Percentiles rank a stretch among this genome's conserved stretches.
These are phyloP conservation scores for Diaporthe ilicicola DNA, from an alignment of 2,329 filamentous ascomycete genomes.

Conservation along the genomic window DNA sequence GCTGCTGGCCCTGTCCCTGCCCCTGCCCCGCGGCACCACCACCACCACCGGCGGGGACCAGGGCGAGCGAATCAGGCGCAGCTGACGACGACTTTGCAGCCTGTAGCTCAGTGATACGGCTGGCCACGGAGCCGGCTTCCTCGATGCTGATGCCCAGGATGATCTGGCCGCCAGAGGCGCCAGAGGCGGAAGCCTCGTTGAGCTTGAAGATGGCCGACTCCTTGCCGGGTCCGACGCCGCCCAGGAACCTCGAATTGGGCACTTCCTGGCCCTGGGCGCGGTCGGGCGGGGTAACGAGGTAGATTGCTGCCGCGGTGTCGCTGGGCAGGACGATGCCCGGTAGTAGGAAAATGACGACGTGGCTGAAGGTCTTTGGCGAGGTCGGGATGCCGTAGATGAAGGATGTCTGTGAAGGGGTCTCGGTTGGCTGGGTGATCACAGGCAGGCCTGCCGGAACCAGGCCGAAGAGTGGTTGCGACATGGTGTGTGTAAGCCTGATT, in stretches of 20 bases:
- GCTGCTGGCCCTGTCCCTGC: constrained; percentile 43
- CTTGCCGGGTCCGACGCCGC: constrained; percentile 88
- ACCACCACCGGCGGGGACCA: constrained; percentile 35
- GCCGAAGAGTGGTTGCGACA: constrained; percentile 62
- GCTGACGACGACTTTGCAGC: constrained; percentile 43
- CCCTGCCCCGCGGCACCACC: too few relatives aligned
- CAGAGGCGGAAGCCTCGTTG: constrained; percentile 35
- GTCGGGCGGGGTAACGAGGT: constrained; percentile 68
- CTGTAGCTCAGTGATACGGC: constrained; percentile 70
- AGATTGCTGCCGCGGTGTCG: constrained; percentile 86
- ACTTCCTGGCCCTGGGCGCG: constrained; percentile 46
- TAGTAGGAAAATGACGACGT: constrained; percentile 89
- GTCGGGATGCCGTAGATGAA: constrained; percentile 63
- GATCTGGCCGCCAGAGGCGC: constrained; percentile 55
- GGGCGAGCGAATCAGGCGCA: constrained; percentile 35
- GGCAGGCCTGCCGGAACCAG: constrained; percentile 68
- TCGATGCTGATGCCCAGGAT: constrained; percentile 87
- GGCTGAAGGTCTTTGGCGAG: constrained; percentile 69
- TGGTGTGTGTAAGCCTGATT: constrained; percentile 36
- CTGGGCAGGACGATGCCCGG: constrained; percentile 78
- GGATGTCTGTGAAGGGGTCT: constrained; percentile 61
- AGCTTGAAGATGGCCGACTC: constrained; percentile 92
- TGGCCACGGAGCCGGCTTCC: constrained; percentile 74
- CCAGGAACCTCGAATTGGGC: constrained; percentile 81
- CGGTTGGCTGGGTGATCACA: constrained; percentile 62